Evolutionary conservation across 73 alveolate species (phyloP), one percentile per base, ranked within the genome.

Genomic region (Paramecium primaurelia): DNA sequence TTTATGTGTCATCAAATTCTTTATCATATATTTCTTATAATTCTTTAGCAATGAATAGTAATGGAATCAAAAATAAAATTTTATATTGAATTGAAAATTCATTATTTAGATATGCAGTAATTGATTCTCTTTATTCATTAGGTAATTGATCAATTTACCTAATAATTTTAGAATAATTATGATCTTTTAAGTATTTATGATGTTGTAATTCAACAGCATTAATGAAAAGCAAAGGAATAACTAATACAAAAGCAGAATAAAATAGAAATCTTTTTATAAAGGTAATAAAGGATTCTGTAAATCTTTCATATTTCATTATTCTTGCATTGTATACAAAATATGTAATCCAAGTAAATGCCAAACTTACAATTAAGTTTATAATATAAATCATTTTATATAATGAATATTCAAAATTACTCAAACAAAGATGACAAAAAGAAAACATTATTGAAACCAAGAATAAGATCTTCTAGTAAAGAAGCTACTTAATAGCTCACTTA

Each of bases 351-450:
- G 84, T 64, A 64, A 34, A 28, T 32, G 84, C 84, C 47, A 64
- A 64, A 64, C 84, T 64, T 64, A 64, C 84, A 28, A 64, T 64
- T 64, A 64, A 11, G 84, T 64, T 64, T 64, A 64, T 64, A 64
- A 64, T 64, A 64, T 64, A 64, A 12, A 64, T 26, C 84, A 64
- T 64, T 32, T 54, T 54, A 54, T 54, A 54, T 54, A 54, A 54
- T 54, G 69, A 54, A 54, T 54, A 54, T 54, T 54, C 69, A 54
- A 54, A 54, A 54, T 54, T 54, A 54, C 69, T 54, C 69, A 54
- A 54, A 12, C 69, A 54, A 54, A 54, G 69, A 54, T 22, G 69
- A 54, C 30, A 54, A 54, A 18, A 54, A 54, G 36, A 54, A 54
- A 54, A 54, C 69, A 7, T 54, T 54, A 18, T 54, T 54, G 25